phyloP scores from a whole-genome alignment of 1,284 basidiomycete genomes.

The Puccinia triticina region DNA sequence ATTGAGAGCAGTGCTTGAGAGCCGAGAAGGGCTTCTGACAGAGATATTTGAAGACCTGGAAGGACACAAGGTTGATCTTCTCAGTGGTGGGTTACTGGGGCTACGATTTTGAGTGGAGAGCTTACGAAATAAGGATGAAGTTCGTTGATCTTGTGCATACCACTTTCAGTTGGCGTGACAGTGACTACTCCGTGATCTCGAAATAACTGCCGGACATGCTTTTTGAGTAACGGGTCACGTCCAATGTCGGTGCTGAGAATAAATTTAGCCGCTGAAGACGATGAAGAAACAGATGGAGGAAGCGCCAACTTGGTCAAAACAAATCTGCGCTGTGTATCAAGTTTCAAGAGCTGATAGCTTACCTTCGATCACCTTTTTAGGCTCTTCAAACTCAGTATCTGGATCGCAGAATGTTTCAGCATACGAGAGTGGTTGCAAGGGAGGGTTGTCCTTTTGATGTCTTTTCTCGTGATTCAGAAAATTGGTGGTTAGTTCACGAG shows the following conservation, averaged over 20 bases:
- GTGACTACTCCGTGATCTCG: slow-evolving; percentile 76
- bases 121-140: slow-evolving; percentile 81
- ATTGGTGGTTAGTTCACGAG: slow-evolving; percentile 79
- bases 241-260: slow-evolving; percentile 88
- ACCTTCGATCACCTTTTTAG: slow-evolving; percentile 68
- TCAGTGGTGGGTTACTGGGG: not conserved
- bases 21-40: slow-evolving; percentile 75
- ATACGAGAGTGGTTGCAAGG: slow-evolving; percentile 71
- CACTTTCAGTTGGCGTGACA: slow-evolving; percentile 85
- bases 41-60: slow-evolving; percentile 92
- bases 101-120: not conserved
- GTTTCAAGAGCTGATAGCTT: not conserved
- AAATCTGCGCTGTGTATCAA: not conserved
- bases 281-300: not conserved
- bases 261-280: slow-evolving; percentile 69
- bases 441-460: slow-evolving; percentile 74
- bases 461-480: slow-evolving; percentile 68
- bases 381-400: slow-evolving; percentile 62
- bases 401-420: slow-evolving; percentile 78
- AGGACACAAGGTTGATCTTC: slow-evolving; percentile 33
- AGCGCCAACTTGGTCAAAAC: not conserved
- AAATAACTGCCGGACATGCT: slow-evolving; percentile 77
- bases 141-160: slow-evolving; percentile 85
- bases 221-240: slow-evolving; percentile 85
- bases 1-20: slow-evolving; percentile 75